Evolutionary conservation across 2,329 filamentous ascomycete species (phyloP), one percentile per base, ranked within the genome.

Genomic region (Colletotrichum liriopes): DNA sequence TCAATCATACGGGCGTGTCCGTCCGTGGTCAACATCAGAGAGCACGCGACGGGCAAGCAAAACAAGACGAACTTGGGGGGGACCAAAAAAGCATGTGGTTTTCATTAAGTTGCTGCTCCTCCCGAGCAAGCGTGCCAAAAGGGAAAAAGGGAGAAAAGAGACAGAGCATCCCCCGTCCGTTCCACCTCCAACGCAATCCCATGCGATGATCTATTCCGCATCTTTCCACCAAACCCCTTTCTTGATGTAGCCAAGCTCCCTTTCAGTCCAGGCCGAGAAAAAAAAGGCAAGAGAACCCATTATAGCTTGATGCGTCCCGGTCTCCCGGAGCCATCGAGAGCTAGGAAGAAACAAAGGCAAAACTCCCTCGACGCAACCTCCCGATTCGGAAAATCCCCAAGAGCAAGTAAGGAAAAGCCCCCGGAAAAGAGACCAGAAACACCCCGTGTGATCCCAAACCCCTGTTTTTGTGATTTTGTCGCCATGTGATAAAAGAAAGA

Each of bases 381-480:
- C 56, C 32, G 49, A 23, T 54, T 29, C 29, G 37, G 47, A 23
- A 52, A 32, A 32, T 32, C 16, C 52, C 58, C n/a, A 52, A 51
- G 49, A 51, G n/a, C 43, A 62, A 69, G 16, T 37, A 43, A 37
- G 43, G 23, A 71, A 67, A 55, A 16, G 41, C 52, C 35, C 20
- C 12, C 39, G 9, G 23, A 62, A 37, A 41, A 41, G 32, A 56
- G 20, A 51, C 67, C 54, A 49, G 20, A 66, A 73, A 71, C 60
- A 71, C 71, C 71, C 67, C 67, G 37, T 32, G 29, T 32, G 29
- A 61, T 37, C 67, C 67, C 61, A 62, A 62, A 47, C 54, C 71
- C 71, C 67, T 67, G 49, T 66, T 71, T 73, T 73, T 73, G 55
- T 73, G 67, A 52, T 73, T 71, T 73, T 73, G 35, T 73, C 61